phyloP scores from a whole-genome alignment of 2,329 filamentous ascomycete species.

The Epicoccum sorghinum region DNA sequence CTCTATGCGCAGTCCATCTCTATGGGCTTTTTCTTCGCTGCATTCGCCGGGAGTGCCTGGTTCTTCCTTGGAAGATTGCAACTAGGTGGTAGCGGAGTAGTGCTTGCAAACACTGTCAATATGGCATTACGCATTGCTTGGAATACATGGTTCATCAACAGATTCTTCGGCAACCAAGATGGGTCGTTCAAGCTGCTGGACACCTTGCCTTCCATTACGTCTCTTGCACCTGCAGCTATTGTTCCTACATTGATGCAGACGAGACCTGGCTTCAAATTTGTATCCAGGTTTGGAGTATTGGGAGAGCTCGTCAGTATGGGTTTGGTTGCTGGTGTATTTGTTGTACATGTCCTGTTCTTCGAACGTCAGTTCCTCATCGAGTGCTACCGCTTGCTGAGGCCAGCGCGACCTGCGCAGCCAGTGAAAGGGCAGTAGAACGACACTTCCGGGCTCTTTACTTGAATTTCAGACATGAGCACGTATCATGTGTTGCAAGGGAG shows the following conservation, averaged over 20 bases:
- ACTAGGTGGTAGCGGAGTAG: conserved; percentile 79
- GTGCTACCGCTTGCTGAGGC: conserved; percentile 44
- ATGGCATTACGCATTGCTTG: conserved; percentile 85
- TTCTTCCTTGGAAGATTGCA: conserved; percentile 72
- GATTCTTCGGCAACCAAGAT: conserved; percentile 35
- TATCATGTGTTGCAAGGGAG: too few relatives aligned
- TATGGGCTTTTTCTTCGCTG: conserved; percentile 82
- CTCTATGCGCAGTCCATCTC: conserved; percentile 78
- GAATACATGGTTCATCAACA: conserved; percentile 74
- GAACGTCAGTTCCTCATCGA: conserved; percentile 42
- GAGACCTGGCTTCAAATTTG: conserved; percentile 28
- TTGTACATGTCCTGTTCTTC: conserved; percentile 40
- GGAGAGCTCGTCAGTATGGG: conserved; percentile 51
- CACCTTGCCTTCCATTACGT: conserved; percentile 31
- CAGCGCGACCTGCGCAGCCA: conserved; percentile 5
- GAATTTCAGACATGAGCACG: too few relatives aligned
- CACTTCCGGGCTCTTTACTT: not conserved
- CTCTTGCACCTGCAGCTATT: conserved; percentile 47
- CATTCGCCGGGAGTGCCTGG: conserved; percentile 77
- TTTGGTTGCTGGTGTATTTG: conserved; percentile 45
- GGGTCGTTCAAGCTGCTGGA: conserved; percentile 26
- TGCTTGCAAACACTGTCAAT: conserved; percentile 86
- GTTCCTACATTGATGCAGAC: conserved; percentile 46
- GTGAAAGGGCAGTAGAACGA: not conserved
- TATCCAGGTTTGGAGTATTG: conserved; percentile 47